Evolutionary conservation across 371 early-diverging fungal genomes (phyloP), one percentile per base, ranked within the genome.

Genomic region (Dentiscutata heterogama): DNA sequence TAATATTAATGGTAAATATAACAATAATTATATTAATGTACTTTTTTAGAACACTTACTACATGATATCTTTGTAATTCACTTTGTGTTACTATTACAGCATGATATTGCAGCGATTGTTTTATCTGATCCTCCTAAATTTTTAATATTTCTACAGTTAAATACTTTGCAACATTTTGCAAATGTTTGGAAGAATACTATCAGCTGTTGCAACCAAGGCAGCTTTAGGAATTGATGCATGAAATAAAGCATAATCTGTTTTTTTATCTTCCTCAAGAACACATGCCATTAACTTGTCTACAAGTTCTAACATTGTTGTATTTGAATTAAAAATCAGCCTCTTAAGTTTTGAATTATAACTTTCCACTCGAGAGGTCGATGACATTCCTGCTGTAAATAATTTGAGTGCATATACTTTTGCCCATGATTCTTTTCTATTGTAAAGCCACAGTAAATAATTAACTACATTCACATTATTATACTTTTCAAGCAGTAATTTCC

Each of bases 211-310:
- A 61, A 61, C 27, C 18, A 61, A 27, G 27, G 27, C 10, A 61
- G 27, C 6, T 27, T 61, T 61, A 27, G 27, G 27, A 16, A 61
- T 61, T 61, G 27, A 61, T 46, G 46, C 61, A 61, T 13, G 10
- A 22, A 61, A 61, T 22, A 61, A 61, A 27, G 27, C 27, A 25
- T 25, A 25, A 61, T 61, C 27, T 25, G n/a, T n/a, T 61, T 61
- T 61, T 61, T 61, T 61, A 61, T 61, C 63, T 61, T 61, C 63
- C 13, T 61, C 63, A 61, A 61, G 27, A 61, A 61, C 13, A 27
- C 63, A 61, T 1, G 8, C 27, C 2, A 13, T 25, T 61, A 61
- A 61, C 8, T 25, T 61, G 7, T 61, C 13, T 61, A n/a, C 63
- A 61, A 61, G 63, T 3, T 61, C 27, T 61, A 61, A 61, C 3